Conservation (phyloP, 2,329 filamentous ascomycete species). For the Aureobasidium sp. region DNA sequence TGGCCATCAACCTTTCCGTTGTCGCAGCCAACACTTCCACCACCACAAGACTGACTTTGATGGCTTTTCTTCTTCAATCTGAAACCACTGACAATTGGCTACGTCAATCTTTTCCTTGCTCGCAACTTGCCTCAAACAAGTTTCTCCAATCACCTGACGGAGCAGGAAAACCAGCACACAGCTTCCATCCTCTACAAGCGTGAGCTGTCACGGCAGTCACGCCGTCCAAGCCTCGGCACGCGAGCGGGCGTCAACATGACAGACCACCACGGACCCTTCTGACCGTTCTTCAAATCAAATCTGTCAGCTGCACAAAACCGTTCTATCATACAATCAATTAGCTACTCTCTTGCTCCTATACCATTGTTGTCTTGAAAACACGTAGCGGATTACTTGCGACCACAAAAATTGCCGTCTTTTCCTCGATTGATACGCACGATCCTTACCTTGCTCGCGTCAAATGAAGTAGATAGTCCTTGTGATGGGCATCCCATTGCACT, state of each 20-base stretch:
- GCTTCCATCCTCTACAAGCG: not conserved
- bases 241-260: not conserved
- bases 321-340: not conserved
- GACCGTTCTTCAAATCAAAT: slow-evolving; percentile 1
- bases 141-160: not conserved
- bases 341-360: not conserved
- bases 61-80: not conserved
- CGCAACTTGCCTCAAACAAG: not conserved
- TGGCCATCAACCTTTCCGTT: not conserved
- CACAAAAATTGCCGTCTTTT: too few relatives aligned
- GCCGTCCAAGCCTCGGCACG: slow-evolving; percentile 1
- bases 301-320: not conserved
- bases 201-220: not conserved
- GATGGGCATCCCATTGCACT: too few relatives aligned
- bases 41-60: not conserved
- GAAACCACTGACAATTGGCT: not conserved
- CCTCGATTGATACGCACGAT: too few relatives aligned
- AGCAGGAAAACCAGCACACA: too few relatives aligned
- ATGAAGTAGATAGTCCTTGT: too few relatives aligned
- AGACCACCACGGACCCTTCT: not conserved
- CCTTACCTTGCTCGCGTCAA: too few relatives aligned
- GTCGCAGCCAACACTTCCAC: not conserved
- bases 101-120: not conserved
- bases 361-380: not conserved
- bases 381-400: too few relatives aligned